Conservation (phyloP, 176 grass and related monocot species). For the Coix lacrymajobi region DNA sequence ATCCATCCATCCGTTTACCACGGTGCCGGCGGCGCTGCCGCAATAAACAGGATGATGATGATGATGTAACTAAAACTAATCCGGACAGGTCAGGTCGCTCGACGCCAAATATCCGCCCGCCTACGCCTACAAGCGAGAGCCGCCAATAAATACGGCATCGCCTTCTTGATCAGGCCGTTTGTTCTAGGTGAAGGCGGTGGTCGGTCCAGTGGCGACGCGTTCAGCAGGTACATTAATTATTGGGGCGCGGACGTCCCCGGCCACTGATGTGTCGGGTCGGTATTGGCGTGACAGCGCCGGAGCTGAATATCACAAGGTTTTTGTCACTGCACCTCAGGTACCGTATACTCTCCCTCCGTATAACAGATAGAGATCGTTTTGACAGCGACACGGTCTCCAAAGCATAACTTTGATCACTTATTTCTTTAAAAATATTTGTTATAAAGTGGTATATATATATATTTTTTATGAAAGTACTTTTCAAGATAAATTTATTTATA, state of each 20-base stretch:
- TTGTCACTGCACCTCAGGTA: no score
- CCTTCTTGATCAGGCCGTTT: neutral
- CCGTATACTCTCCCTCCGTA: no score
- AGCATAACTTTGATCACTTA: no score
- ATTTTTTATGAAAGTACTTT: no score
- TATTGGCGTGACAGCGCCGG: neutral
- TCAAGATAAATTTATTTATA: no score
- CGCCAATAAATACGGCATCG: neutral
- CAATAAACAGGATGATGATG: neutral
- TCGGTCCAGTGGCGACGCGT: conserved; percentile 8
- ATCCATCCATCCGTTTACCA: neutral
- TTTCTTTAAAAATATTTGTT: no score
- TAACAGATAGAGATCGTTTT: no score
- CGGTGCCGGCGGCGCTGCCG: no score
- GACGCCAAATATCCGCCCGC: neutral
- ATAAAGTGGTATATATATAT: no score
- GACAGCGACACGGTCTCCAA: no score
- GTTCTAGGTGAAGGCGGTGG: conserved; percentile 18
- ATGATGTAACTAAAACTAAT: no score
- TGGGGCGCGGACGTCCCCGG: neutral
- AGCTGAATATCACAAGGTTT: neutral
- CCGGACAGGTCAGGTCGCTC: no score
- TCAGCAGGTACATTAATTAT: conserved; percentile 6
- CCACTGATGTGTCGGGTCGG: conserved; percentile 24
- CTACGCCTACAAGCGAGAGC: neutral